phyloP scores from a whole-genome alignment of 2,329 filamentous ascomycete species.

The Beauveria scarabaeidicola region DNA sequence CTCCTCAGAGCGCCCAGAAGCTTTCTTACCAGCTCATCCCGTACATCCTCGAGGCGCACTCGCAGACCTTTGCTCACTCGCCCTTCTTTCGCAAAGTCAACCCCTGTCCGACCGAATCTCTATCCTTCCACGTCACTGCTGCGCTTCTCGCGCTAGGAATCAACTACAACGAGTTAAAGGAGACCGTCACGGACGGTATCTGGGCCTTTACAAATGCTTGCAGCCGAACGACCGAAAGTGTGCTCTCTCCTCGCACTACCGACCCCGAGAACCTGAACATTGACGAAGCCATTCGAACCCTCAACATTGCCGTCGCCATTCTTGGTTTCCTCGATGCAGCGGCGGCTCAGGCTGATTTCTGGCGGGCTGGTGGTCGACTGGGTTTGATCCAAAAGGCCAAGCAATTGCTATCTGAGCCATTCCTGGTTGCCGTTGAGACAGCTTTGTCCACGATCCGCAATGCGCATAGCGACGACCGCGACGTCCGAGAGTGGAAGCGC shows the following conservation, averaged over 20 bases:
- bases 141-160: constrained; percentile 76
- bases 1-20: constrained; percentile 63
- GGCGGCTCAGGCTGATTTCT: constrained; percentile 70
- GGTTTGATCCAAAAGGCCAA: constrained; percentile 64
- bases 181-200: constrained; percentile 57
- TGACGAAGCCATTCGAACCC: constrained; percentile 59
- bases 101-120: constrained; percentile 78
- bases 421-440: constrained; percentile 79
- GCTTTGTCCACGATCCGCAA: constrained; percentile 87
- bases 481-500: constrained; percentile 77
- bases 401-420: constrained; percentile 70
- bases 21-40: constrained; percentile 71
- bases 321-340: constrained; percentile 83
- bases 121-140: constrained; percentile 69
- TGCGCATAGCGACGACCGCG: constrained; percentile 54
- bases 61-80: constrained; percentile 68
- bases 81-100: constrained; percentile 76
- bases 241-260: constrained; percentile 44
- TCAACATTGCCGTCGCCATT: constrained; percentile 75
- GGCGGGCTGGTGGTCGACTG: constrained; percentile 66
- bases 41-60: constrained; percentile 78
- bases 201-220: constrained; percentile 67
- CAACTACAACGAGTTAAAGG: constrained; percentile 60
- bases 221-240: constrained; percentile 48
- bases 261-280: constrained; percentile 51